Base-by-base conservation (phyloP, 306 rosid species). In the Hippophae tibetana region DNA sequence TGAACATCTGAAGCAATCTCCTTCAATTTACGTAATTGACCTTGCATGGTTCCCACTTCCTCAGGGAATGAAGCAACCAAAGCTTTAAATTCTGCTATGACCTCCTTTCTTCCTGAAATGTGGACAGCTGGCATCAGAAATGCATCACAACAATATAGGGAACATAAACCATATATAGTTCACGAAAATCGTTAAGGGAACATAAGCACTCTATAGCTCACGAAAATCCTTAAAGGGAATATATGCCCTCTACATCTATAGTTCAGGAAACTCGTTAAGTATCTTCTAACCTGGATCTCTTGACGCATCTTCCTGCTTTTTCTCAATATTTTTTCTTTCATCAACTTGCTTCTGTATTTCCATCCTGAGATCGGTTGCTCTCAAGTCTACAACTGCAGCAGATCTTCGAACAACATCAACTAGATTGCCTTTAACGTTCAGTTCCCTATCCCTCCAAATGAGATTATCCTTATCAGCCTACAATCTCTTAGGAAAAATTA, bases 401-500 rank as follows among this genome's bases (percentile, higher is more conserved):
- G 97, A 83, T 76, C 96, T 86, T 74, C 79, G 74, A 63, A 80
- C 72, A 64, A 82, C 74, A 68, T 88, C 97, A 13, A 74, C 86
- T 65, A 92, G 62, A 48, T 92, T 95, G 72, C 57, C 83, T 79
- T 84, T 92, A 55, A 88, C 75, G 69, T 70, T 86, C 68, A 82
- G 76, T 65, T 92, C 99, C 76, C 86, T 78, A 74, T 92, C 99
- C 77, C 64, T 92, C 97, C 94, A 92, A n/a, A 72, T 69, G 74
- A 92, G 82, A 69, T 53, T 83, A 76, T 88, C 99, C 82, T 88
- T 92, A 81, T 92, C 99, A 78, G 79, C 86, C 99, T 92, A 74
- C 52, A 65, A 65, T 69, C 57, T 64, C 58, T 56, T 55, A 60
- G 50, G 62, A 68, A 77, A 53, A 56, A 62, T 52, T 43, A 53